Evolutionary conservation across 805 yeast species (phyloP).

Genomic region (Wickerhamomyces pijperi): DNA sequence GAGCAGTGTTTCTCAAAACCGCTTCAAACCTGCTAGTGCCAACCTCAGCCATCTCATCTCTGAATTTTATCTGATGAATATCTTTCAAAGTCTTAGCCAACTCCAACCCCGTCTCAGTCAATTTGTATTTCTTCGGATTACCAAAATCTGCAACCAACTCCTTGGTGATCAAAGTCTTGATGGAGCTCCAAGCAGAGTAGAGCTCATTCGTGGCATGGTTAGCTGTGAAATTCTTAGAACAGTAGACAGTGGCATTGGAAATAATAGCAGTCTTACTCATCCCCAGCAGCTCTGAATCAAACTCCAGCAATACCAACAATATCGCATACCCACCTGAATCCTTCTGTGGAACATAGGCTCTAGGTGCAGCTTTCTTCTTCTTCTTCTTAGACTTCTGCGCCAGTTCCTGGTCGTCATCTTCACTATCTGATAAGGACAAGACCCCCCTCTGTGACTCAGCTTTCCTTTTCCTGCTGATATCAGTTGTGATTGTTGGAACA

Average conservation of each 20-base stretch:
- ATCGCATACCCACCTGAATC: slow-evolving; percentile 84
- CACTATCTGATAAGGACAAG: background rate
- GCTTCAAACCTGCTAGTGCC: slow-evolving; percentile 3
- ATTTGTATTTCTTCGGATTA: slow-evolving; percentile 44
- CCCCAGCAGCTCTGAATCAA: slow-evolving; percentile 42
- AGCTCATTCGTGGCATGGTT: slow-evolving; percentile 52
- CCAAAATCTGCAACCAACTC: slow-evolving; percentile 48
- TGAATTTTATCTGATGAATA: slow-evolving; percentile 29
- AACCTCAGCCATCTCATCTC: slow-evolving; percentile 15
- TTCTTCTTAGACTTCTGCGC: slow-evolving; percentile 5
- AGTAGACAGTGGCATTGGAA: slow-evolving; percentile 39
- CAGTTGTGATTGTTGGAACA: background rate
- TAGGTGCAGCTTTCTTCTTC: slow-evolving; percentile 15
- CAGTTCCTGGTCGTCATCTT: background rate
- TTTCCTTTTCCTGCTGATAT: background rate
- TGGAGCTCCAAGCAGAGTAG: slow-evolving; percentile 68
- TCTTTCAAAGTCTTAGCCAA: slow-evolving; percentile 47
- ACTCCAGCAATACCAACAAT: slow-evolving; percentile 41
- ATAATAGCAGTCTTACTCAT: slow-evolving; percentile 51
- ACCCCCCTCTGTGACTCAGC: background rate
- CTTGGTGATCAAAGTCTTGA: slow-evolving; percentile 50
- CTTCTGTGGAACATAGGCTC: slow-evolving; percentile 55
- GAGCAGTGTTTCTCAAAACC: background rate
- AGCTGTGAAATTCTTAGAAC: slow-evolving; percentile 44
- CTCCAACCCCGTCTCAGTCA: slow-evolving; percentile 61